Evolutionary conservation across 2,329 filamentous ascomycete species (phyloP).

Genomic region (Paraphoma chrysanthemicola): DNA sequence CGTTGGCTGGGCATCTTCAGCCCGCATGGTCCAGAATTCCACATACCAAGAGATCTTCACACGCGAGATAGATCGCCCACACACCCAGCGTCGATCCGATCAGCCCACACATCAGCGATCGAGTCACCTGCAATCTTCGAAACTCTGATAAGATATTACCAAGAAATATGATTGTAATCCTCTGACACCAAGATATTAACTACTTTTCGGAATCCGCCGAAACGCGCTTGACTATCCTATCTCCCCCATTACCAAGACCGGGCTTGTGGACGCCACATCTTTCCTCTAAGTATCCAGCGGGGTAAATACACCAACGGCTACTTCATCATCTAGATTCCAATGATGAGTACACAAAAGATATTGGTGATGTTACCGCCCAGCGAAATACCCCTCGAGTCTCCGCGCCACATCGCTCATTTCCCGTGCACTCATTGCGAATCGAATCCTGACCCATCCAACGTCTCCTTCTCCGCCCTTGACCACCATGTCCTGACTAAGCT

Average conservation of each 20-base stretch:
- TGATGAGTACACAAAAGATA: no score
- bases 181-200: neutral
- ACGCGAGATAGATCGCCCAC: neutral
- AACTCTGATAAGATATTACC: neutral
- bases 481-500: conserved; percentile 19
- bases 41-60: neutral
- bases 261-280: no score
- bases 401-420: conserved; percentile 23
- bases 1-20: no score
- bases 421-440: conserved; percentile 24
- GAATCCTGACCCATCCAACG: conserved; percentile 37
- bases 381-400: conserved; percentile 20
- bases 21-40: no score
- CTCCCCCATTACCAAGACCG: no score
- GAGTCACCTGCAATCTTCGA: neutral
- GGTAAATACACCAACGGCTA: neutral
- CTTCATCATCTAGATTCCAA: neutral
- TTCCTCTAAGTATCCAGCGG: no score
- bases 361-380: neutral
- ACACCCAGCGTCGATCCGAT: neutral
- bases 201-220: neutral
- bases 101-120: neutral
- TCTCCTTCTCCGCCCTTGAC: conserved; percentile 36
- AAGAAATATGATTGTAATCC: neutral
- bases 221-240: neutral